Percentiles rank a stretch among this genome's conserved stretches.
phyloP scores from a whole-genome alignment of 192 early-diverging fungal genomes.

The Dimargaris cristalligena region DNA sequence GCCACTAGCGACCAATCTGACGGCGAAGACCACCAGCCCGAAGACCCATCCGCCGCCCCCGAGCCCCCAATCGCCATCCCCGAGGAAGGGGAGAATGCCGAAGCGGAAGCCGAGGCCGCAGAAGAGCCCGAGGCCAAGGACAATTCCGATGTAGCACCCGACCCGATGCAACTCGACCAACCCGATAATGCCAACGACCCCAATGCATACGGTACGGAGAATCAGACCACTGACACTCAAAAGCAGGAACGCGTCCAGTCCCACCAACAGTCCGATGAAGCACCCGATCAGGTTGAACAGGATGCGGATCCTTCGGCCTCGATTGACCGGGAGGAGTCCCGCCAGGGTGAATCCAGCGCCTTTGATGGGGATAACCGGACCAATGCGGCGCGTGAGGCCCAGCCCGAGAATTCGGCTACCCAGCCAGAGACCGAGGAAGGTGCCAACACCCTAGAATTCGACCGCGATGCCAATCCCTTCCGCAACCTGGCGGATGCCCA shows the following conservation, averaged over 20 bases:
- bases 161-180: slow-evolving; percentile 27
- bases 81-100: slow-evolving; percentile 26
- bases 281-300: slow-evolving; percentile 32
- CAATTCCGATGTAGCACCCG: slow-evolving; percentile 25
- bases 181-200: slow-evolving; percentile 19
- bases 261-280: slow-evolving; percentile 37
- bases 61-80: slow-evolving; percentile 13
- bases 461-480: slow-evolving; percentile 58
- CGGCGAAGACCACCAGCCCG: slow-evolving; percentile 18
- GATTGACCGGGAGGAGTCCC: slow-evolving; percentile 14
- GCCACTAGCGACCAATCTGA: slow-evolving; percentile 22
- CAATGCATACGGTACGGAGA: slow-evolving; percentile 20
- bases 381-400: slow-evolving; percentile 19
- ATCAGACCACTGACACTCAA: slow-evolving; percentile 16
- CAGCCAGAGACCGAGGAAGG: not conserved
- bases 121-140: slow-evolving; percentile 28
- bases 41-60: slow-evolving; percentile 21
- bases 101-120: slow-evolving; percentile 27
- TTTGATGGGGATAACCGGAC: slow-evolving; percentile 17
- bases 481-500: slow-evolving; percentile 83
- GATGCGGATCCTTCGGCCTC: slow-evolving; percentile 37
- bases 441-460: not conserved
- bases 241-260: slow-evolving; percentile 24
- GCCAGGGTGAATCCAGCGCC: not conserved
- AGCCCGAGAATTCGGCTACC: slow-evolving; percentile 18